phyloP scores from a whole-genome alignment of 805 yeast genomes.

The Ogataea neopini region DNA sequence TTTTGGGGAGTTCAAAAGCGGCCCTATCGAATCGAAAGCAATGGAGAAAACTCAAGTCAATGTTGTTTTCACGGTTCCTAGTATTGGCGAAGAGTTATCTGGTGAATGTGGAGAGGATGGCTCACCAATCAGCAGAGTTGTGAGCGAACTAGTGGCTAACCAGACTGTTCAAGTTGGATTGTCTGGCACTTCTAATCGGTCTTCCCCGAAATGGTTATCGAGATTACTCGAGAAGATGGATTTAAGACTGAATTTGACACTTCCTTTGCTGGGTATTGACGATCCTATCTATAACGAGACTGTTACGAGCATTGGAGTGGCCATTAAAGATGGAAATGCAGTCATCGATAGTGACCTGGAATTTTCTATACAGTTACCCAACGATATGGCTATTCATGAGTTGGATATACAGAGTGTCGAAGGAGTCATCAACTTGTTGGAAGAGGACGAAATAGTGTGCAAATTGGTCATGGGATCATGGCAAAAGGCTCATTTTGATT shows the following conservation, averaged over 20 bases:
- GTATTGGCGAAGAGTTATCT: conserved; percentile 8
- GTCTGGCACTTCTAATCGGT: conserved; percentile 5
- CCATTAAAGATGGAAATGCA: conserved; percentile 10
- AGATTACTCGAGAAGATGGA: conserved; percentile 7
- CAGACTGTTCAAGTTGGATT: conserved; percentile 4
- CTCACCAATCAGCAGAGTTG: conserved; percentile 13
- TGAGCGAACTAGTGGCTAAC: conserved; percentile 5
- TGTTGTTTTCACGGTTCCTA: conserved; percentile 11
- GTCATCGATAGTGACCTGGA: conserved; percentile 2
- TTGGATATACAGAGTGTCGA: conserved; percentile 2
- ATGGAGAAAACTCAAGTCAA: not conserved
- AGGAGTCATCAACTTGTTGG: conserved; percentile 5
- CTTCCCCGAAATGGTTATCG: conserved; percentile 12
- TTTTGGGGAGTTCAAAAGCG: not conserved
- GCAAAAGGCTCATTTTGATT: conserved; percentile 24
- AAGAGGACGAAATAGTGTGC: conserved; percentile 1
- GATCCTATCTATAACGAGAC: conserved; percentile 6
- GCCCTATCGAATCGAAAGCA: not conserved
- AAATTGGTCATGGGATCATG: conserved; percentile 17
- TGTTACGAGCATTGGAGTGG: conserved; percentile 8
- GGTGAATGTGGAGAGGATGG: conserved; percentile 8
- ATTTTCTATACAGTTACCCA: conserved; percentile 5
- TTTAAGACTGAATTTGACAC: not conserved
- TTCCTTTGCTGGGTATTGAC: conserved; percentile 4
- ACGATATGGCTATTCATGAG: not conserved